Conservation (phyloP, 1,284 basidiomycete species). For the Irpex lacteus region DNA sequence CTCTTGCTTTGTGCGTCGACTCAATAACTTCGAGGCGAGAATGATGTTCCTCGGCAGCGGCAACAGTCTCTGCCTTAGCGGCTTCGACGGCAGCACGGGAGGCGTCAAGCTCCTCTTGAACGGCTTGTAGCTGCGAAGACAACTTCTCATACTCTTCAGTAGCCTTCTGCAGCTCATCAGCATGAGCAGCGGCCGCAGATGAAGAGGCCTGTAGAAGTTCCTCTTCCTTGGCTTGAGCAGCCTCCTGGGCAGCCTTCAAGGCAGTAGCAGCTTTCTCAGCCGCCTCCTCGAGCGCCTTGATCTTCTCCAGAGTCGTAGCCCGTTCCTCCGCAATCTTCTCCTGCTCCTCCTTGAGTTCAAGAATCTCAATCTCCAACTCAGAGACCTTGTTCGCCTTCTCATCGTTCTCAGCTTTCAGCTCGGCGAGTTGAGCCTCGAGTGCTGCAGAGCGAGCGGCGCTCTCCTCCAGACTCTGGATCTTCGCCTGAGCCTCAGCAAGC, state of each 20-base stretch:
- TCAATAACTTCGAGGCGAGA: conserved; percentile 37
- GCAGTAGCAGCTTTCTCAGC: conserved; percentile 46
- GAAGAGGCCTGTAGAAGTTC: conserved; percentile 41
- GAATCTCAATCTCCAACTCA: conserved; percentile 74
- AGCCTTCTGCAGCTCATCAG: conserved; percentile 42
- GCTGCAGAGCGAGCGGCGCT: conserved; percentile 42
- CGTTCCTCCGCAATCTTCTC: conserved; percentile 64
- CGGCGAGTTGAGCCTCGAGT: conserved; percentile 50
- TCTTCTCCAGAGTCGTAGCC: conserved; percentile 40
- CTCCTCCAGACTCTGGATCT: conserved; percentile 42
- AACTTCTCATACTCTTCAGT: conserved; percentile 45
- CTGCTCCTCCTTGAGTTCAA: conserved; percentile 72
- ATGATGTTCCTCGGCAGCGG: conserved; percentile 45
- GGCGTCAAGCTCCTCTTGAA: conserved; percentile 45
- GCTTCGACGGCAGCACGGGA: conserved; percentile 47
- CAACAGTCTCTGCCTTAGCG: conserved; percentile 40
- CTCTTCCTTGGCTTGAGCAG: conserved; percentile 47
- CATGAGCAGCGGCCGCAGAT: conserved; percentile 42
- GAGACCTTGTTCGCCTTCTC: conserved; percentile 74
- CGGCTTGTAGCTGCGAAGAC: conserved; percentile 40
- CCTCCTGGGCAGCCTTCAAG: conserved; percentile 48
- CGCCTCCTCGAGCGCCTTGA: conserved; percentile 53
- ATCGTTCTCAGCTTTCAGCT: conserved; percentile 66
- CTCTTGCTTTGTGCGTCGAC: conserved; percentile 38
- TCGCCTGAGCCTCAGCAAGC: conserved; percentile 43